These are phyloP conservation scores for Punica granatum DNA, from an alignment of 345 rosid genomes.

Conservation along the genomic window DNA sequence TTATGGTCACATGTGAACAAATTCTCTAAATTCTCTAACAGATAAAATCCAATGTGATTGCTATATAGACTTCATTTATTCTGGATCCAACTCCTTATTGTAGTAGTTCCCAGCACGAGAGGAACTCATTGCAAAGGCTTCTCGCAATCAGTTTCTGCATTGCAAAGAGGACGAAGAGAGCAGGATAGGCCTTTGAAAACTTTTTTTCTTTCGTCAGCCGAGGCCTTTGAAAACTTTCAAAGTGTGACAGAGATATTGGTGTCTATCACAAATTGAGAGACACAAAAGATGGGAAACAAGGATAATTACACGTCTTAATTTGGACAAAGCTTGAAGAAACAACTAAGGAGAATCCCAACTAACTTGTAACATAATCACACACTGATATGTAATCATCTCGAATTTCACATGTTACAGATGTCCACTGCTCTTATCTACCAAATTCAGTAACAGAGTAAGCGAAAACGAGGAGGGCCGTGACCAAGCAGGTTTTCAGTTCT, in stretches of 20 bases:
- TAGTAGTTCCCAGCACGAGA: background rate
- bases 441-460: background rate
- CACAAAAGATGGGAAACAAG: too few relatives aligned
- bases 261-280: too few relatives aligned
- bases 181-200: too few relatives aligned
- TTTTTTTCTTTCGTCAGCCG: too few relatives aligned
- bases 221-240: too few relatives aligned
- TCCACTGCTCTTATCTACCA: background rate
- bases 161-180: too few relatives aligned
- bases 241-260: too few relatives aligned
- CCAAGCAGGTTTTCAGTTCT: background rate
- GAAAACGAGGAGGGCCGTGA: background rate
- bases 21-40: background rate
- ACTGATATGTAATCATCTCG: background rate
- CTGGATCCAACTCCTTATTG: background rate
- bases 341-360: too few relatives aligned
- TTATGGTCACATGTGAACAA: background rate
- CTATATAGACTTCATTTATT: background rate
- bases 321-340: background rate
- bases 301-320: too few relatives aligned
- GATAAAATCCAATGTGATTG: background rate
- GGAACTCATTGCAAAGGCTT: too few relatives aligned
- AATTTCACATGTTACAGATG: background rate
- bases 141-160: too few relatives aligned
- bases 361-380: background rate